phyloP scores from a whole-genome alignment of 768 basidiomycete species.

The Trametes cingulata region DNA sequence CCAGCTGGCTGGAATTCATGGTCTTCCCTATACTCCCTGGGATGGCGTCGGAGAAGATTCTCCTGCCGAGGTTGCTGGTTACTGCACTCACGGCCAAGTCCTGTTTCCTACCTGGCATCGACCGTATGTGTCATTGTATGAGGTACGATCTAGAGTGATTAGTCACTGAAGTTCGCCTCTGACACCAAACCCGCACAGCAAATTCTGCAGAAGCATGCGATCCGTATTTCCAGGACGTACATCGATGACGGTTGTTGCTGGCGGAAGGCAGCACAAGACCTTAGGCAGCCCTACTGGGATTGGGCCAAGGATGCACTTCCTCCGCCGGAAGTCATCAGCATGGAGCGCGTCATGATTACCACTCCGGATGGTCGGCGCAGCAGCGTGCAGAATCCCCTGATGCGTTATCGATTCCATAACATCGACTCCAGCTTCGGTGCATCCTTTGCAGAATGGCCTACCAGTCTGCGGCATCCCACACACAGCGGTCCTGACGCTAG shows the following conservation, averaged over 20 bases:
- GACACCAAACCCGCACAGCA: conserved; percentile 37
- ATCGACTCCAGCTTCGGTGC: conserved; percentile 15
- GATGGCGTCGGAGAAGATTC: conserved; percentile 40
- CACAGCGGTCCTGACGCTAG: conserved; percentile 3
- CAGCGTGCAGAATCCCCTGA: conserved; percentile 18
- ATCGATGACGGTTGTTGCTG: conserved; percentile 27
- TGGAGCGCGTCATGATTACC: conserved; percentile 11
- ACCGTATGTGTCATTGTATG: conserved; percentile 50
- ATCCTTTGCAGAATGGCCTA: conserved; percentile 18
- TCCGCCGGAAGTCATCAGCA: conserved; percentile 14
- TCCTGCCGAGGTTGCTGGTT: conserved; percentile 43
- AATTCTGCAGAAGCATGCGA: conserved; percentile 44
- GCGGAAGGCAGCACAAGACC: conserved; percentile 35
- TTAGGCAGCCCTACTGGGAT: conserved; percentile 53
- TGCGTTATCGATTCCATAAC: conserved; percentile 16
- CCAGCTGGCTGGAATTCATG: conserved; percentile 53
- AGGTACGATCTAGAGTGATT: conserved; percentile 52
- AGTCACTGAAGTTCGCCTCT: conserved; percentile 17
- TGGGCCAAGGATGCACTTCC: conserved; percentile 38
- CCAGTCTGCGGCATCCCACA: conserved; percentile 20
- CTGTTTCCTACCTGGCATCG: conserved; percentile 61
- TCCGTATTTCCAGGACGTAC: conserved; percentile 45
- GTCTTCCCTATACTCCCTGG: conserved; percentile 48
- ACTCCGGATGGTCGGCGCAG: conserved; percentile 4
- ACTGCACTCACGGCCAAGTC: conserved; percentile 55